phyloP scores from a whole-genome alignment of 73 alveolate species.

The Blepharisma japonicum region DNA sequence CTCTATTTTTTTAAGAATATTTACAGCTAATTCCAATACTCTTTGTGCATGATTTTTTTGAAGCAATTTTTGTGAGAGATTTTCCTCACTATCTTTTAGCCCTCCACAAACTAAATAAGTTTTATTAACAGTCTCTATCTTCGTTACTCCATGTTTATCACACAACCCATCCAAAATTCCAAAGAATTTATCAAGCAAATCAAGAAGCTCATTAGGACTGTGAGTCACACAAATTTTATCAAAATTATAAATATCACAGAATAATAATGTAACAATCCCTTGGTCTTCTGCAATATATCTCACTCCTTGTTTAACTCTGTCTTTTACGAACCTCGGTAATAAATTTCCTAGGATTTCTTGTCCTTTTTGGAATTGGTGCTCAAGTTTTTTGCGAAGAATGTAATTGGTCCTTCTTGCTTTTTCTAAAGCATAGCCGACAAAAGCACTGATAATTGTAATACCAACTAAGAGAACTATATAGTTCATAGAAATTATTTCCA shows the following conservation, averaged over 20 bases:
- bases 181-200: constrained; percentile 53
- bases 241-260: constrained; percentile 58
- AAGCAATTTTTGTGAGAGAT: constrained; percentile 10
- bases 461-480: constrained; percentile 13
- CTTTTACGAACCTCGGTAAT: constrained; percentile 64
- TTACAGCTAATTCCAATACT: constrained; percentile 15
- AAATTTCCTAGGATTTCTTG: constrained; percentile 49
- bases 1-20: constrained; percentile 18
- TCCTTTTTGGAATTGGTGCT: constrained; percentile 19
- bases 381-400: constrained; percentile 19
- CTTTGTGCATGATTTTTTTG: constrained; percentile 18
- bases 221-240: constrained; percentile 53
- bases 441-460: constrained; percentile 26
- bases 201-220: constrained; percentile 57
- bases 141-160: constrained; percentile 46
- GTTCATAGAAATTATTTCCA: background rate
- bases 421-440: constrained; percentile 28
- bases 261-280: constrained; percentile 58
- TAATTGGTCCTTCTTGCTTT: constrained; percentile 28
- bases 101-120: constrained; percentile 94
- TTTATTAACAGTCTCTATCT: constrained; percentile 85
- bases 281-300: constrained; percentile 63
- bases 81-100: constrained; percentile 56
- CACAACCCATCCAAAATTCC: constrained; percentile 59
- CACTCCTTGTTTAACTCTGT: constrained; percentile 54